A percentile compares a stretch with the other conserved stretches of the same genome.
These are phyloP conservation scores for Hanseniaspora valbyensis DNA, from an alignment of 805 yeast species.

Conservation along the genomic window DNA sequence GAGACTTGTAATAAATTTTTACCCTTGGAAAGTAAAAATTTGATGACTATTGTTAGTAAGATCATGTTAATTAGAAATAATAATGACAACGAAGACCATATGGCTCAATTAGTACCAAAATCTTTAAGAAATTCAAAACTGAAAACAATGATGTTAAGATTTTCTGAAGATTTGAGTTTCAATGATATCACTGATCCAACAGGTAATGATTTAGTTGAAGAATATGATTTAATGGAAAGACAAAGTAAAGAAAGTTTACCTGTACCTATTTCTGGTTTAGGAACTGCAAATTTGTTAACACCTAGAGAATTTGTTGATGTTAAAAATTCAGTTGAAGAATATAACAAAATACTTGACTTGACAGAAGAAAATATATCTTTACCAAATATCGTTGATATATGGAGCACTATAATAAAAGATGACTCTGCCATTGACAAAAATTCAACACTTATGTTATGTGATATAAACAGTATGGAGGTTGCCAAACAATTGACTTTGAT, in stretches of 20 bases:
- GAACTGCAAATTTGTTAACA: constrained; percentile 31
- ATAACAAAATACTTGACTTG: constrained; percentile 33
- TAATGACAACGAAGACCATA: constrained; percentile 18
- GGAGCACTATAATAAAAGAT: constrained; percentile 41
- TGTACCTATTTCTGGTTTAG: constrained; percentile 25
- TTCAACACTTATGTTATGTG: constrained; percentile 22
- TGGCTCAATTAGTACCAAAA: constrained; percentile 18
- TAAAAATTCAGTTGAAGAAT: constrained; percentile 41
- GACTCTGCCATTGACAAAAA: neutral
- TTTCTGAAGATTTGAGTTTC: constrained; percentile 9
- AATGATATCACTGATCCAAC: constrained; percentile 18
- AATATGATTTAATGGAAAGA: constrained; percentile 44
- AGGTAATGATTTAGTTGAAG: constrained; percentile 41
- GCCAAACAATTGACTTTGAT: constrained; percentile 68
- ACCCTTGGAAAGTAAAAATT: constrained; percentile 54
- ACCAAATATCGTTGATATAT: constrained; percentile 15
- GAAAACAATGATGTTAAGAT: constrained; percentile 6
- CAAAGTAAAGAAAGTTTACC: constrained; percentile 30
- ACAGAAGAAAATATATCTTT: constrained; percentile 15
- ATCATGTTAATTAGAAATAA: constrained; percentile 34
- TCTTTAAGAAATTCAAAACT: constrained; percentile 15
- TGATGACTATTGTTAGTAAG: constrained; percentile 53
- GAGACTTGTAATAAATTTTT: constrained; percentile 54
- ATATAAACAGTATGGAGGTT: constrained; percentile 58
- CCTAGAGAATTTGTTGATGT: constrained; percentile 28